Evolutionary conservation across 2,329 filamentous ascomycete species (phyloP), one percentile per base, ranked within the genome.

Genomic region (Penicillium fuscoglaucum): DNA sequence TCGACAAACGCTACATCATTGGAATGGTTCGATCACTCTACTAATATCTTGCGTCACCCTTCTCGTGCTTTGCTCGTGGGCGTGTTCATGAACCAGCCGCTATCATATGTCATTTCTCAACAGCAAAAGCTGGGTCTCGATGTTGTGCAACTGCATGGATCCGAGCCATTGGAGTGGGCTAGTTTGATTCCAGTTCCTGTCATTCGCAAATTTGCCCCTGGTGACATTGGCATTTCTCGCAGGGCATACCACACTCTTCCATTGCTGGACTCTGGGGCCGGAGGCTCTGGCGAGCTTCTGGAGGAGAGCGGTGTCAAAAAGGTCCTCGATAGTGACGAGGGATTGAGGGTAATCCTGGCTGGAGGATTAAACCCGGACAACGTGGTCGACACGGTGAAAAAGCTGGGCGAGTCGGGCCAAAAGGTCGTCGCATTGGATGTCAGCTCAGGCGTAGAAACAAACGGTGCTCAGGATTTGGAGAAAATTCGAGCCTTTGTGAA

Each of bases 151-250:
- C 84, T 99, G 2, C 95, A 99, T 71, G 96, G 95, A 9, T 84
- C 88, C 47, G 96, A 99, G 72, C 93, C 95, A 2, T 70, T 97
- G 4, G 95, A 99, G 73, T 99, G 93, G 93, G 88, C 93, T 1
- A 84, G 79, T 46, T 77, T 90, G n/a, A 91, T 99, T 49, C 93
- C 95, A 1, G 92, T 97, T 0, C 95, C 95, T 0, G 93, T 99
- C 6, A 87, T 99, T 63, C 88, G 87, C 64, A 90, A 88, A 50
- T 99, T 98, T 77, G 86, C 87, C 53, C 91, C 92, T 0, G 84
- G 83, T 2, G 86, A 93, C 51, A 77, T 84, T n/a, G 90, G 88
- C 0, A 79, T 96, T 46, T 86, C 86, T 8, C 77, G 83, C 43
- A 84, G 91, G 56, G 93, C 91, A 10, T 96, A 91, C 72, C 95